Evolutionary conservation across 345 rosid species (phyloP).

Genomic region (Eucalyptus lansdowneana): DNA sequence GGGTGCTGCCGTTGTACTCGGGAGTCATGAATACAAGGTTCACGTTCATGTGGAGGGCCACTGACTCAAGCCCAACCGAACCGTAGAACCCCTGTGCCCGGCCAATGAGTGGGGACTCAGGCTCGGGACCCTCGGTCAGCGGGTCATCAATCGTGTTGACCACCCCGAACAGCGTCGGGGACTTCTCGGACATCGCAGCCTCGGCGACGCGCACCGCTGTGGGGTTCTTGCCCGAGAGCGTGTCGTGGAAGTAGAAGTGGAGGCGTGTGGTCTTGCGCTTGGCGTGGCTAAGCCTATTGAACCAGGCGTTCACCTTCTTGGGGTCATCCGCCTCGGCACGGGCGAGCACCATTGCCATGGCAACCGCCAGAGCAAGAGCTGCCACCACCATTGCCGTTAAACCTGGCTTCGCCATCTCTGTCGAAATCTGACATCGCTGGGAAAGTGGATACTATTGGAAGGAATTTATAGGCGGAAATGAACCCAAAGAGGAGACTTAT

Average conservation of each 20-base stretch:
- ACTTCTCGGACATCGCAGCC: conserved; percentile 8
- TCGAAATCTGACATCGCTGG: neutral
- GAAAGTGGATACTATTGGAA: neutral
- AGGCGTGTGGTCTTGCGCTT: conserved; percentile 41
- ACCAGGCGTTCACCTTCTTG: neutral
- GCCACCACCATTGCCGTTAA: conserved; percentile 10
- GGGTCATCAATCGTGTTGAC: neutral
- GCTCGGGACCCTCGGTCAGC: neutral
- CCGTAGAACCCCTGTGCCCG: conserved; percentile 48
- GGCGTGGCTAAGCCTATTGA: neutral
- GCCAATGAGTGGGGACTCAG: conserved; percentile 13
- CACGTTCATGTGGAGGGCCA: neutral
- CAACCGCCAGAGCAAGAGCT: neutral
- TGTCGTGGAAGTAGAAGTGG: conserved; percentile 62
- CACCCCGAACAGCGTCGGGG: conserved; percentile 40
- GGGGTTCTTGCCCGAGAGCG: conserved; percentile 25
- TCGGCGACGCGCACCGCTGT: neutral
- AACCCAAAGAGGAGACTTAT: neutral
- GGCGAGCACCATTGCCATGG: conserved; percentile 8
- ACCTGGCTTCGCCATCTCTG: neutral
- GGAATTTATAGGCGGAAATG: neutral
- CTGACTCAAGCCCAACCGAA: neutral
- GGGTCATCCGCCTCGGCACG: neutral
- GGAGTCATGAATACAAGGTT: conserved; percentile 42
- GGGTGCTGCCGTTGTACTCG: conserved; percentile 53